Conservation (phyloP, 768 basidiomycete genomes). For the Suillus subluteus region DNA sequence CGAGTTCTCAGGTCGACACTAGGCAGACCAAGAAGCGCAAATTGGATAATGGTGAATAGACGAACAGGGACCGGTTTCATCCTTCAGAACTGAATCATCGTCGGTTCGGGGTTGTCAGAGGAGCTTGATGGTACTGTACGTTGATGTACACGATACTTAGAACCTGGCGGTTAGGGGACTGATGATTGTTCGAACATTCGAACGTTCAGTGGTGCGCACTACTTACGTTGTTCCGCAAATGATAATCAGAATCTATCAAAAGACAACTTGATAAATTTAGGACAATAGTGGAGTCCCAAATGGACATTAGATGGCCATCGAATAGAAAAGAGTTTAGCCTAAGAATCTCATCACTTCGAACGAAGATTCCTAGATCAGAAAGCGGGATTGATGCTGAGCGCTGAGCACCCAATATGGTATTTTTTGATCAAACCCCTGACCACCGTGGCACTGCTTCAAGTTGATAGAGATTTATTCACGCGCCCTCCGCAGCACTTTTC, state of each 20-base stretch:
- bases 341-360: no score
- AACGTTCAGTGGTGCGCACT: not conserved
- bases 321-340: not conserved
- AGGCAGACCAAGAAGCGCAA: slow-evolving; percentile 27
- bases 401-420: no score
- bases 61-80: no score
- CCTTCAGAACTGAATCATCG: no score
- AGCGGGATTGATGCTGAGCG: no score
- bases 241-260: not conserved
- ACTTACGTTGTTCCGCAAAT: not conserved
- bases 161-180: not conserved
- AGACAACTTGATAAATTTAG: not conserved
- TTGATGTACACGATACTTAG: not conserved
- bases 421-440: no score
- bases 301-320: not conserved
- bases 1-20: slow-evolving; percentile 8
- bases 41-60: slow-evolving; percentile 18
- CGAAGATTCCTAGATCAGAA: no score
- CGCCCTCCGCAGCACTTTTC: no score
- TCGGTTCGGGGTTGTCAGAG: no score
- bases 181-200: not conserved
- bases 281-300: not conserved
- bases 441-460: no score
- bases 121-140: no score
- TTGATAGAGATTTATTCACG: no score